Evolutionary conservation across 148 eudicot genomes (phyloP).

Genomic region (Silene conica): DNA sequence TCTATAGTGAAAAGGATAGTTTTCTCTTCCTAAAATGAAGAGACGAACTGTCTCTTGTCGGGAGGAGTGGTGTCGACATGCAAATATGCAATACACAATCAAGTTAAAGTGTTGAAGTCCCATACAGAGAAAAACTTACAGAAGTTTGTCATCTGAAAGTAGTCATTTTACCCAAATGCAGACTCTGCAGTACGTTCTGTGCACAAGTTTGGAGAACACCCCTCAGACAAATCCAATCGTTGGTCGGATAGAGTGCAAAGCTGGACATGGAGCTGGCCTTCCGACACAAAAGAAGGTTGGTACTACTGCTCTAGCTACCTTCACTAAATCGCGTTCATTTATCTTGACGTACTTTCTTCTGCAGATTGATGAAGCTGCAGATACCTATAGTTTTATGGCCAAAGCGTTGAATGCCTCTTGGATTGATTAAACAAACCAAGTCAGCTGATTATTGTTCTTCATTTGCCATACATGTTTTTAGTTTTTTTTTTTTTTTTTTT

Average conservation of each 20-base stretch:
- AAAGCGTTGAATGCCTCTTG: slow-evolving; percentile 72
- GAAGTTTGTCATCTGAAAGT: neutral
- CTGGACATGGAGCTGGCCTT: slow-evolving; percentile 91
- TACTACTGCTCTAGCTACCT: neutral
- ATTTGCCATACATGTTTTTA: too few relatives aligned
- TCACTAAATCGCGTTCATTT: neutral
- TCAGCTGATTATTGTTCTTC: too few relatives aligned
- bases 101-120: too few relatives aligned
- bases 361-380: slow-evolving; percentile 87
- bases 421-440: slow-evolving; percentile 39
- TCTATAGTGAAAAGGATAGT: too few relatives aligned
- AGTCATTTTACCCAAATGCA: slow-evolving; percentile 22
- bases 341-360: slow-evolving; percentile 6
- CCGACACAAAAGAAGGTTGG: slow-evolving; percentile 79
- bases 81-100: too few relatives aligned
- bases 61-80: too few relatives aligned
- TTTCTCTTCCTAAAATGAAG: too few relatives aligned
- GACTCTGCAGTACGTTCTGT: slow-evolving; percentile 83
- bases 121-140: too few relatives aligned
- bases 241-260: slow-evolving; percentile 81
- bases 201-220: slow-evolving; percentile 80
- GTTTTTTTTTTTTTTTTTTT: too few relatives aligned
- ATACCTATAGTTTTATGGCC: slow-evolving; percentile 84
- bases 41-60: too few relatives aligned
- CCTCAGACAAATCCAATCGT: slow-evolving; percentile 88